phyloP scores from a whole-genome alignment of 495 filamentous ascomycete genomes.

The Podospora didyma region DNA sequence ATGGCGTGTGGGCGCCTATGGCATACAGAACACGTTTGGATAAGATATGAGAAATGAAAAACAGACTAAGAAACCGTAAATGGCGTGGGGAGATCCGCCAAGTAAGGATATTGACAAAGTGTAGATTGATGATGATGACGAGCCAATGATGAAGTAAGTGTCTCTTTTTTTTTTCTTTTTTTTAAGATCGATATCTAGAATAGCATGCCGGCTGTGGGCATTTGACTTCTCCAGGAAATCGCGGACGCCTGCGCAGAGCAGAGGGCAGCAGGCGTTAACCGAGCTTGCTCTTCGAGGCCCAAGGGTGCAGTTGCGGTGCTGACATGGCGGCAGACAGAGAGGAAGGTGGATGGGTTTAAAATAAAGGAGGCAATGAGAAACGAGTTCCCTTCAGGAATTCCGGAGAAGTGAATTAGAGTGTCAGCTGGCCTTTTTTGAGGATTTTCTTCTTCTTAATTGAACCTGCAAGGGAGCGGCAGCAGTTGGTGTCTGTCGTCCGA shows the following conservation, averaged over 20 bases:
- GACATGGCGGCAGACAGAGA: background rate
- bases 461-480: too few species aligned
- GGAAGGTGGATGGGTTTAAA: too few species aligned
- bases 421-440: too few species aligned
- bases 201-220: background rate
- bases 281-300: background rate
- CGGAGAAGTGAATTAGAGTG: too few species aligned
- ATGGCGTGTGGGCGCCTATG: conserved; percentile 9
- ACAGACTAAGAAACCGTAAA: background rate
- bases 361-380: too few species aligned
- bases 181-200: background rate
- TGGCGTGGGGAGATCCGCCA: too few species aligned
- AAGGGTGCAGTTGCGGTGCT: background rate
- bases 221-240: background rate
- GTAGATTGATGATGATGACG: background rate
- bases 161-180: too few species aligned
- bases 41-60: background rate
- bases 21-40: background rate
- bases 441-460: too few species aligned
- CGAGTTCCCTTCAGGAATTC: too few species aligned
- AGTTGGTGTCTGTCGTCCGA: too few species aligned
- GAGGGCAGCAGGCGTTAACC: background rate
- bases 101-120: background rate
- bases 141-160: background rate
- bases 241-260: background rate